Base-by-base conservation (phyloP, 202 grass and related monocot species). In the Zizania palustris region DNA sequence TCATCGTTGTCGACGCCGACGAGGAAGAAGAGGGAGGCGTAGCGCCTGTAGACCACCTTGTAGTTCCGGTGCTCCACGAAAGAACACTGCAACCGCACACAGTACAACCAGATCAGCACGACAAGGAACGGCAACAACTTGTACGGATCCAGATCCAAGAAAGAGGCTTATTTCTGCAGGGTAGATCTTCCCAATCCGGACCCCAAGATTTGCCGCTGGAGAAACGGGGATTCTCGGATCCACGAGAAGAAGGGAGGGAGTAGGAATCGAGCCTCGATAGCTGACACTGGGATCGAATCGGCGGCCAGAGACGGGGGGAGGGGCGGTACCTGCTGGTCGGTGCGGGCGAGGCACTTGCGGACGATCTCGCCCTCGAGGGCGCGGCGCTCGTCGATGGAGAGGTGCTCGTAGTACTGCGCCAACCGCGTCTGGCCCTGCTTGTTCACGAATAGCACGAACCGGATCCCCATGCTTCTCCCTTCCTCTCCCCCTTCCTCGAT, bases 341-440 rank as follows among this genome's bases (percentile, higher is more conserved):
- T 95, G 78, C 96, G 96, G 59, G 96, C 96, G 51, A 98, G 96
- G 91, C 96, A 98, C 75, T 92, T 98, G 78, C 96, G 96, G 49
- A 95, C 96, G 85, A 98, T 98, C 96, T 98, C 96, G 34, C 87
- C 96, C 73, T 98, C 96, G 68, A 98, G 90, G 74, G 96, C 96
- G 66, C 91, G 96, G 51, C 91, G 89, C 88, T 98, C 87, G 70
- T 92, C 91, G 78, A 98, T 77, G 67, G 91, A 93, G 82, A 98
- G 91, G 65, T 98, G 85, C 89, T 98, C 91, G 89, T 94, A 98
- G 89, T 98, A 98, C 83, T 98, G 89, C 44, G 95, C 95, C 74
- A 98, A 79, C 65, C 89, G 91, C 63, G 89, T 98, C 85, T 95
- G 95, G 20, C 95, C 91, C 72, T 98, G 95, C 95, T 98, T 98